Conservation (phyloP, 805 yeast species). For the Candida cerambycidarum region DNA sequence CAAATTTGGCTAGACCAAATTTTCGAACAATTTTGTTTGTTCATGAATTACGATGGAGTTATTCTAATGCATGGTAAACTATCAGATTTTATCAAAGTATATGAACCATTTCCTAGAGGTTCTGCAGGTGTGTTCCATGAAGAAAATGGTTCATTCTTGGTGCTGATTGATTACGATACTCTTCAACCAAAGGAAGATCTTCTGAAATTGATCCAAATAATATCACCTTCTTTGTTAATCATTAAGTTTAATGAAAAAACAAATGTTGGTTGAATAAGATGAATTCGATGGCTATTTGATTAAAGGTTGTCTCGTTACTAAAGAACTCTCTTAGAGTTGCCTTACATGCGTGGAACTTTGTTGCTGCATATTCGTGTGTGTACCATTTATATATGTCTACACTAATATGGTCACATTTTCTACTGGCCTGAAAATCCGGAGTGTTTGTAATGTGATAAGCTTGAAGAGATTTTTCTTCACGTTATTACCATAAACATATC, state of each 20-base stretch:
- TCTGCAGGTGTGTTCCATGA: background rate
- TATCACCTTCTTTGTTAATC: background rate
- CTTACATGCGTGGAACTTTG: too few species aligned
- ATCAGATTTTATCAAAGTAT: background rate
- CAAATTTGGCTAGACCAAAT: background rate
- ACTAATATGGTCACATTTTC: too few species aligned
- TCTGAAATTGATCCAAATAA: background rate
- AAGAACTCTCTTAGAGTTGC: too few species aligned
- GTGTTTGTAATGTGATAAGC: too few species aligned
- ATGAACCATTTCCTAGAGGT: background rate
- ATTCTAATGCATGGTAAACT: background rate
- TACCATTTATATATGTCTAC: too few species aligned
- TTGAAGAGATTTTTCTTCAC: too few species aligned
- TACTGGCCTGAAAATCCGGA: too few species aligned
- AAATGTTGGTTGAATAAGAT: too few species aligned
- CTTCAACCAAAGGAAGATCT: background rate
- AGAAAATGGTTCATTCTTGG: background rate
- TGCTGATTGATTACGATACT: background rate
- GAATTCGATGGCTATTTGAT: too few species aligned
- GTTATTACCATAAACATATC: too few species aligned
- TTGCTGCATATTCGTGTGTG: too few species aligned
- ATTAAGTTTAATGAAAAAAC: background rate
- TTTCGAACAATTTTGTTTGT: background rate
- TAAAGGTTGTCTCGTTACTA: too few species aligned
- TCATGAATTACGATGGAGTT: background rate